These are phyloP conservation scores for Pichia sp. DNA, from an alignment of 1,139 yeast genomes.

Conservation along the genomic window DNA sequence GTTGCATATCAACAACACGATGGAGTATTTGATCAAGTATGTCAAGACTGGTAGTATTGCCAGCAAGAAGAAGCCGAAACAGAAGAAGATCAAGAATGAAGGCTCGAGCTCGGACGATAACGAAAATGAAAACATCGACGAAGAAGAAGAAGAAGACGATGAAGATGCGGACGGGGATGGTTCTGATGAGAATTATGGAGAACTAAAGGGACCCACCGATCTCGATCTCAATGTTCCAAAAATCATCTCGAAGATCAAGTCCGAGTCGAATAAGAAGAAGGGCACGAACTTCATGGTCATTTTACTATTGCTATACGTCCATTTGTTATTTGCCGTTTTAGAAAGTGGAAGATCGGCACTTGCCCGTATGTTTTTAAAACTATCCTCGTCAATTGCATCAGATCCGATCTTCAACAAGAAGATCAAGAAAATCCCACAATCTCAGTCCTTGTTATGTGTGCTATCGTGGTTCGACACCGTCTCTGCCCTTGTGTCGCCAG, in stretches of 20 bases:
- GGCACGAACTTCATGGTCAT: conserved; percentile 48
- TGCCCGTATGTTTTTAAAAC: conserved; percentile 44
- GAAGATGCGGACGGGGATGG: background rate
- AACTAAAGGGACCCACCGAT: conserved; percentile 13
- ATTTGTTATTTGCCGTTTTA: conserved; percentile 47
- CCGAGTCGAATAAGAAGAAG: conserved; percentile 33
- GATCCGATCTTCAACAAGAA: conserved; percentile 36
- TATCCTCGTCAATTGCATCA: conserved; percentile 48
- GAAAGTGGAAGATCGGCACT: conserved; percentile 53
- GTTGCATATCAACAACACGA: conserved; percentile 49
- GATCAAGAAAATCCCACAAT: conserved; percentile 44
- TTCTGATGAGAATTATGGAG: conserved; percentile 14
- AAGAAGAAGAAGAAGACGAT: conserved; percentile 4
- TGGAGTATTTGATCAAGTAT: conserved; percentile 46
- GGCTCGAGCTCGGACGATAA: background rate
- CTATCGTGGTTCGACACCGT: conserved; percentile 58
- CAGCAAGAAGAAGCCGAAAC: background rate
- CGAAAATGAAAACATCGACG: conserved; percentile 7
- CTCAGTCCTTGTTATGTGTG: conserved; percentile 45
- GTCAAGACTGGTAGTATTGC: conserved; percentile 23
- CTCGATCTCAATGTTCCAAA: conserved; percentile 30
- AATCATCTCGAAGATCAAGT: conserved; percentile 35
- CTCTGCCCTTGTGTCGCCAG: conserved; percentile 52
- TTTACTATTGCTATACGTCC: conserved; percentile 49
- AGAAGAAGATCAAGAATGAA: background rate